Conservation (phyloP, 1,139 yeast species). For the Diutina rugosa region DNA sequence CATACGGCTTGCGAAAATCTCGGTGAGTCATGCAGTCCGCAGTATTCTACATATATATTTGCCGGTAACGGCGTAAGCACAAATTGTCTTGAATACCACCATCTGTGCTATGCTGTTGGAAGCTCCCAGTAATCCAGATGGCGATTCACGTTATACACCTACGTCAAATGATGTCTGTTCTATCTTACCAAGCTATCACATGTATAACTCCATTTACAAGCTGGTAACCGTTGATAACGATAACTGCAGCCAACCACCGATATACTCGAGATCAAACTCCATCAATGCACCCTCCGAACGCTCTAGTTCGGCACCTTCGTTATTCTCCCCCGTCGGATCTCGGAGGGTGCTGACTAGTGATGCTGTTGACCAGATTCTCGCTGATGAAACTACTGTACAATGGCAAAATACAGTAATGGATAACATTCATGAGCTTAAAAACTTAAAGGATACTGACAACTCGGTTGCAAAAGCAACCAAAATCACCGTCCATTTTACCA, state of each 20-base stretch:
- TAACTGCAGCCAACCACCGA: background rate
- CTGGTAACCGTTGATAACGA: background rate
- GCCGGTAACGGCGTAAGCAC: background rate
- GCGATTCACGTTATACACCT: background rate
- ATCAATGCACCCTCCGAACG: background rate
- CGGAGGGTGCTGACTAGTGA: background rate
- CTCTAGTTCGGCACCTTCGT: background rate
- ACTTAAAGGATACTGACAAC: constrained; percentile 19
- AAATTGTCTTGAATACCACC: background rate
- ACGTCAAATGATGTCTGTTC: background rate
- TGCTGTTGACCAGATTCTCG: constrained; percentile 9
- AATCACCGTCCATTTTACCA: constrained; percentile 20
- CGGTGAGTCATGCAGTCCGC: background rate
- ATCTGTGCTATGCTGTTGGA: background rate
- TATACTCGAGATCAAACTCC: background rate
- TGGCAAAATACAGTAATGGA: constrained; percentile 30
- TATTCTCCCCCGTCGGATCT: background rate
- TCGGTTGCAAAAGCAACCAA: constrained; percentile 14
- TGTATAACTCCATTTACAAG: background rate
- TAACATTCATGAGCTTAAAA: constrained; percentile 21
- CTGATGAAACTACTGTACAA: constrained; percentile 19
- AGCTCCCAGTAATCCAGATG: background rate
- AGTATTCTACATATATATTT: background rate
- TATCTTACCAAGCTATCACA: background rate
- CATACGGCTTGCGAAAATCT: background rate